Percentiles rank a stretch among this genome's conserved stretches.
phyloP scores from a whole-genome alignment of 2,329 filamentous ascomycete genomes.

The Aspergillus terreus region DNA sequence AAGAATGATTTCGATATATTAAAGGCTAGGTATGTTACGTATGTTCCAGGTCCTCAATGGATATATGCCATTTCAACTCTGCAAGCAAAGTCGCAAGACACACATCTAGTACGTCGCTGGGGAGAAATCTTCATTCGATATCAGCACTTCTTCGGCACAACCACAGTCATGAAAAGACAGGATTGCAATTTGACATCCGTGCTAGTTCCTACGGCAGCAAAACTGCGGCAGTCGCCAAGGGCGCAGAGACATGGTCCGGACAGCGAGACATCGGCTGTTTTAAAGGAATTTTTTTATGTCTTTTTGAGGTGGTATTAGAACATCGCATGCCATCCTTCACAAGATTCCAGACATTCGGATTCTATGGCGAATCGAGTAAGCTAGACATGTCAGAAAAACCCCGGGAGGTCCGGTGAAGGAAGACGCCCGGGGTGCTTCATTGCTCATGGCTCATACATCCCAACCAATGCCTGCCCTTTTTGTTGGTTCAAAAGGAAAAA shows the following conservation, averaged over 20 bases:
- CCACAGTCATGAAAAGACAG: conserved; percentile 73
- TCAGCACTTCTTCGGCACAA: conserved; percentile 99
- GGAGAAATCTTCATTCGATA: conserved; percentile 44
- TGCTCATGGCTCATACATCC: conserved; percentile 45
- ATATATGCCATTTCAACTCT: conserved; percentile 36
- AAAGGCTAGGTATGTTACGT: no score
- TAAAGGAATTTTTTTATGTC: conserved; percentile 22
- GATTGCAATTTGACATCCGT: conserved; percentile 99
- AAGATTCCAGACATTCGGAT: conserved; percentile 32
- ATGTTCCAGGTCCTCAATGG: conserved; percentile 46
- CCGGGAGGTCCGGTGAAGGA: conserved; percentile 13
- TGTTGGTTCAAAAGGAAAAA: conserved; percentile 30
- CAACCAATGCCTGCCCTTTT: conserved; percentile 36
- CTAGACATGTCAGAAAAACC: conserved; percentile 36
- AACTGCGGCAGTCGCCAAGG: no score
- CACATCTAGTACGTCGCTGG: conserved; percentile 44
- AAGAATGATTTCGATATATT: no score
- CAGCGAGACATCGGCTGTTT: conserved; percentile 1
- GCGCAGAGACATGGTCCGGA: neutral
- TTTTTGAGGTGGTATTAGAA: conserved; percentile 38
- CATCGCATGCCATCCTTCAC: conserved; percentile 32
- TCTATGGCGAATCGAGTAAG: conserved; percentile 33
- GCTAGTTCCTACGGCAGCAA: conserved; percentile 49
- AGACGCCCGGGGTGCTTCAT: conserved; percentile 33
- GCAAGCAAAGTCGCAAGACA: conserved; percentile 27